phyloP scores from a whole-genome alignment of 2,329 filamentous ascomycete species.

The Fusarium nodosum region DNA sequence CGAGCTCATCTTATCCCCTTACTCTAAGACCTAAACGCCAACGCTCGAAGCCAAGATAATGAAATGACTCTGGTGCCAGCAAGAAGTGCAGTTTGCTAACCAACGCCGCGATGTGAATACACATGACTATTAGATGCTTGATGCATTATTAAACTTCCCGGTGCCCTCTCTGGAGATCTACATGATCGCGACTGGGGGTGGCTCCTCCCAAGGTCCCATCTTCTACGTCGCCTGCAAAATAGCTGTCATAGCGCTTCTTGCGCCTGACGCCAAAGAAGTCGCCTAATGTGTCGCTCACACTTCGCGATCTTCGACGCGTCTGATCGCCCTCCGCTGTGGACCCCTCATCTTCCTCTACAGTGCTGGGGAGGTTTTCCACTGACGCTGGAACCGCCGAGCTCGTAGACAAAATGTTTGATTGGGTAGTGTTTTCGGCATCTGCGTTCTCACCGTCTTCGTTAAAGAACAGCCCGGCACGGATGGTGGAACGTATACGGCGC shows the following conservation, averaged over 20 bases:
- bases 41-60: constrained; percentile 46
- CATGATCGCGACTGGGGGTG: constrained; percentile 21
- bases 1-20: constrained; percentile 13
- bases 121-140: constrained; percentile 36
- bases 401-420: constrained; percentile 31
- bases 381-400: constrained; percentile 45
- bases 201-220: constrained; percentile 31
- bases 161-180: constrained; percentile 18
- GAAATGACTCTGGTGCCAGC: constrained; percentile 44
- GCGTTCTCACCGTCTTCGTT: constrained; percentile 59
- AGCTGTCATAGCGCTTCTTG: constrained; percentile 51
- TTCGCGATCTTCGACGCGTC: constrained; percentile 54
- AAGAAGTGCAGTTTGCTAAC: constrained; percentile 38
- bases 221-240: constrained; percentile 42
- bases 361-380: constrained; percentile 46
- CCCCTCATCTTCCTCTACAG: constrained; percentile 39
- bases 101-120: constrained; percentile 36
- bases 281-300: constrained; percentile 59
- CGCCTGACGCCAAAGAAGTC: constrained; percentile 56
- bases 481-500: constrained; percentile 63
- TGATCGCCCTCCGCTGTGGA: constrained; percentile 32
- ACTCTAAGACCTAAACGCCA: constrained; percentile 48
- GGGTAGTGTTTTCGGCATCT: constrained; percentile 22
- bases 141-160: constrained; percentile 26
- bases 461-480: constrained; percentile 69